Evolutionary conservation across 1,284 basidiomycete species (phyloP), one percentile per base, ranked within the genome.

Genomic region (Ganoderma sp.): DNA sequence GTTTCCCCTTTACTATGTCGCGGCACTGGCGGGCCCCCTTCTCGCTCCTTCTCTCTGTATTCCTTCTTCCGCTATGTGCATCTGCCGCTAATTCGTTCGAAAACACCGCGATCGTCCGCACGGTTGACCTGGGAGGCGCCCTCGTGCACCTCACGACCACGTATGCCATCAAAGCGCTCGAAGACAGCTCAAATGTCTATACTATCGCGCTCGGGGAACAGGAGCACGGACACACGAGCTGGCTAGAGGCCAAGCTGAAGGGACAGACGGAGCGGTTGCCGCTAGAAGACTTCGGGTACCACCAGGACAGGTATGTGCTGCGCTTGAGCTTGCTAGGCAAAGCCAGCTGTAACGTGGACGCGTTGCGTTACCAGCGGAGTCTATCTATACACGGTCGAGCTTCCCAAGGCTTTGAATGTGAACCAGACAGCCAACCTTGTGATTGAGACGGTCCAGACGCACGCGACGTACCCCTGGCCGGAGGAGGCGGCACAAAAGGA

Each of bases 71-170:
- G 76, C 54, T 79, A 77, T 64, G 77, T 79, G 52, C 76, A 73
- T 64, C 52, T 19, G 84, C 83, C 56, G 78, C 77, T 69, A 79
- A 80, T 70, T 85, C 89, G 5, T 97, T 92, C 81, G 88, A 94
- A 85, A 97, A 97, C 77, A 93, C 91, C 22, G 93, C 91, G 68
- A 85, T 98, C 71, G 92, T 95, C 28, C 91, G 94, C 75, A 91
- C 91, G 12, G 84, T 96, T 71, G 96, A 97, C 76, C 90, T 97
- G 52, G 94, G 92, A 52, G 96, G 96, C 69, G 85, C 95, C 39
- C 86, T 94, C 34, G 91, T 94, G 64, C 90, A 91, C 80, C 88
- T 95, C 82, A 92, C 90, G 61, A 97, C 96, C 61, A 93, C 94
- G 66, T 97, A 93, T 81, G 90, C 93, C 22, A 87, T 94, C 77